Base-by-base conservation (phyloP, 1,284 basidiomycete species). In the Fistulinella cinereoalba region DNA sequence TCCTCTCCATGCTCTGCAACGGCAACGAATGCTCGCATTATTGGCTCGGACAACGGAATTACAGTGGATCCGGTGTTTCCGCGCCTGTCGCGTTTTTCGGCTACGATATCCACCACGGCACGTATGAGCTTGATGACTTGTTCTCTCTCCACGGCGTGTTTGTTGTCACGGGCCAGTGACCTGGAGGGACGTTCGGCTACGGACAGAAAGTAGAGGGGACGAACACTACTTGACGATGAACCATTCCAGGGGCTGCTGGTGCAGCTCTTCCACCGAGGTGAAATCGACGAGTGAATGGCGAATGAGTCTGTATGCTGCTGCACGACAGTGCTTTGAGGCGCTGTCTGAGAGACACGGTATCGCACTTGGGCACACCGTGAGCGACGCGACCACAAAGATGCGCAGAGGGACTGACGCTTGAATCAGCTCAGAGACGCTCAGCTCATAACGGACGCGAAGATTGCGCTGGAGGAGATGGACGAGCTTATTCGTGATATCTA, bases 41-140 rank as follows among this genome's bases (percentile, higher is more conserved):
- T 75, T 7, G 85, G 76, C 52, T 92, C 87, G 1, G 87, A 84
- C 43, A 88, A 65, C 22, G 83, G 84, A 8, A 88, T 71, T 3
- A 60, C 57, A 11, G 70, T 74, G 10, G 69, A 65, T 12, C 73
- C 74, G 3, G 72, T 69, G 24, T 72, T 65, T 18, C 68, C 65
- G 18, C 70, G 69, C 42, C 73, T 67, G 43, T 79, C 74, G 28
- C 71, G 72, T 29, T 62, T 63, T 42, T 80, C 76, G 7, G 81
- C 81, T 15, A 86, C 81, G 44, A 88, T 74, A 57, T 88, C 83
- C 18, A 95, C 79, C 33, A 95, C 80, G 2, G 83, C 72, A n/a
- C 96, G 86, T 39, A 98, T 80, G 18, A 98, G 80, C 53, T 92
- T 92, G 57, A 99, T 82, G n/a, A 83, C 92, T 65, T 98, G 94